These are phyloP conservation scores for Thamnidium elegans DNA, from an alignment of 192 early-diverging fungal genomes.

Conservation along the genomic window DNA sequence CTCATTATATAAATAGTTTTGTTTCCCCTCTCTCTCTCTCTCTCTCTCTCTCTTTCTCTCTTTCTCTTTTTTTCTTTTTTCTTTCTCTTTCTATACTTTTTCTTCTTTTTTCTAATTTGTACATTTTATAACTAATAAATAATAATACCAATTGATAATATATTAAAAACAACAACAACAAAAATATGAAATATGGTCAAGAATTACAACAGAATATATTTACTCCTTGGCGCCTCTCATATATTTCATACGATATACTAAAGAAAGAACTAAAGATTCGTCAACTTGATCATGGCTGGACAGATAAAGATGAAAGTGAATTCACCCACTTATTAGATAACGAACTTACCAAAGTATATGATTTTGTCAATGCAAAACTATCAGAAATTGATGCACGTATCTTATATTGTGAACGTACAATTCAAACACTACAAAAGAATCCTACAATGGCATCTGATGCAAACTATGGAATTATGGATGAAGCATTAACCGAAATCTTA, in stretches of 20 bases:
- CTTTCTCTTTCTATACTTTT: background rate
- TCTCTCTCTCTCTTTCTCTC: slow-evolving; percentile 5
- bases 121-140: slow-evolving; percentile 3
- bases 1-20: background rate
- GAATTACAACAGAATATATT: slow-evolving; percentile 70
- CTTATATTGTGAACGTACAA: slow-evolving; percentile 63
- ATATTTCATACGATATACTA: slow-evolving; percentile 78
- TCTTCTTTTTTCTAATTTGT: slow-evolving; percentile 1
- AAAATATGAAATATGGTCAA: slow-evolving; percentile 83
- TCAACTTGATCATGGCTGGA: slow-evolving; percentile 54
- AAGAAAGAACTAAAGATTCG: slow-evolving; percentile 81
- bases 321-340: slow-evolving; percentile 81
- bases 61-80: background rate
- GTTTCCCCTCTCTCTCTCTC: slow-evolving; percentile 3
- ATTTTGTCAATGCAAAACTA: slow-evolving; percentile 72
- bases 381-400: slow-evolving; percentile 74
- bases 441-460: slow-evolving; percentile 49
- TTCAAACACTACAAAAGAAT: slow-evolving; percentile 45
- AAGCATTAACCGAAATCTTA: slow-evolving; percentile 65
- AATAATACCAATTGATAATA: background rate
- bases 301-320: slow-evolving; percentile 67
- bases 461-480: slow-evolving; percentile 53
- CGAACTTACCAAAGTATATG: slow-evolving; percentile 84
- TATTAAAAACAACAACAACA: background rate
- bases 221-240: slow-evolving; percentile 79